Conservation (phyloP, 2,329 filamentous ascomycete genomes). For the Paecilomyces sp. region DNA sequence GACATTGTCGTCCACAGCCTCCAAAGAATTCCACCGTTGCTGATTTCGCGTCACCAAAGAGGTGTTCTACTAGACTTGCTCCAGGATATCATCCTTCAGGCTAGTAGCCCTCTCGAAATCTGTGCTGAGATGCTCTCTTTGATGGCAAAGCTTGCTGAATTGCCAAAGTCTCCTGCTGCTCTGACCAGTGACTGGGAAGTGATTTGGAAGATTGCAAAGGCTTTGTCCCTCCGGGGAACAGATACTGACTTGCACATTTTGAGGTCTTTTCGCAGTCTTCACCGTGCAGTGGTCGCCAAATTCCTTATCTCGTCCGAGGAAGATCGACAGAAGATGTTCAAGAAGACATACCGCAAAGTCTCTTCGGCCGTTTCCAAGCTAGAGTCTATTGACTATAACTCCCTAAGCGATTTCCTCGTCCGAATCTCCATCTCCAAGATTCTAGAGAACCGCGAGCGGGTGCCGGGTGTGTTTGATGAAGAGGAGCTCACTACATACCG, state of each 20-base stretch:
- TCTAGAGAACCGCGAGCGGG: conserved; percentile 22
- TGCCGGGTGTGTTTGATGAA: conserved; percentile 21
- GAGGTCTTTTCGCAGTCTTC: conserved; percentile 30
- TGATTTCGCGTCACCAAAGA: conserved; percentile 31
- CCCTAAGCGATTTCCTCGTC: conserved; percentile 30
- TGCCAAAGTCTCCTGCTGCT: conserved; percentile 30
- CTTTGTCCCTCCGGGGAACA: conserved; percentile 23
- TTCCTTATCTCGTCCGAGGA: conserved; percentile 26
- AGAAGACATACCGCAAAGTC: conserved; percentile 26
- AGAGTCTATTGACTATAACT: conserved; percentile 23
- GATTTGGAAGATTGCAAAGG: conserved; percentile 28
- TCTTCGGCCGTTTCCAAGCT: conserved; percentile 21
- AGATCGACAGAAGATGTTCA: conserved; percentile 25
- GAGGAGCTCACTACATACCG: conserved; percentile 24
- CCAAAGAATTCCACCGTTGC: conserved; percentile 26
- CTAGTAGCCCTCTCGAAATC: conserved; percentile 17
- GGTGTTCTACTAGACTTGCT: conserved; percentile 26
- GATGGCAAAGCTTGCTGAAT: conserved; percentile 33
- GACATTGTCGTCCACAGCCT: conserved; percentile 27
- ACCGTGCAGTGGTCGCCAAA: conserved; percentile 27
- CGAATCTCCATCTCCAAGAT: conserved; percentile 27
- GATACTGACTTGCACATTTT: conserved; percentile 26
- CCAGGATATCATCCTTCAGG: conserved; percentile 23
- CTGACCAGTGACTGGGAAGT: conserved; percentile 29
- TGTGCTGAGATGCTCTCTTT: conserved; percentile 28